A percentile compares a stretch with the other conserved stretches of the same genome.
These are phyloP conservation scores for Solanum chacoense DNA, from an alignment of 305 asterid species.

Conservation along the genomic window DNA sequence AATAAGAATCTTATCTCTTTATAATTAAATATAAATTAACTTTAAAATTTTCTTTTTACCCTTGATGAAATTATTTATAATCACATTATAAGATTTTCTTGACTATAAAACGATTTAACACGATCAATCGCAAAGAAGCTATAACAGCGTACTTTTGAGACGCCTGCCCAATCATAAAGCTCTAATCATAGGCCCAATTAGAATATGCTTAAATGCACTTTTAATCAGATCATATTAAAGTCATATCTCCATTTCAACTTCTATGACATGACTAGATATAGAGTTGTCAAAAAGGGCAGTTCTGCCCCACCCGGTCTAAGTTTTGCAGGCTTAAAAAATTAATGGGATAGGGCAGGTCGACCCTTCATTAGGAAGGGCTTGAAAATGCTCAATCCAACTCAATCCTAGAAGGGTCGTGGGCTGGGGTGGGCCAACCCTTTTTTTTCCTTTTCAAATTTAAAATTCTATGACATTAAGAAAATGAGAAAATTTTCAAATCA, in stretches of 20 bases:
- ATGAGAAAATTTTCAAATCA: too few species aligned
- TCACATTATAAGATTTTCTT: rapidly evolving
- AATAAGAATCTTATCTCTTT: not conserved
- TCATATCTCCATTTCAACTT: not conserved
- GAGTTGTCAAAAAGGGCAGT: not conserved
- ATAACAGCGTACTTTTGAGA: not conserved
- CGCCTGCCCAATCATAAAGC: not conserved
- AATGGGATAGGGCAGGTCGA: too few species aligned
- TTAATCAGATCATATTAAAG: not conserved
- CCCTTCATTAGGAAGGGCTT: not conserved
- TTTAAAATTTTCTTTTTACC: too few species aligned
- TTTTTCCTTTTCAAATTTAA: too few species aligned
- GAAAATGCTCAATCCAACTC: not conserved
- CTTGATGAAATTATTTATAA: too few species aligned
- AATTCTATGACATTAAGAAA: not conserved
- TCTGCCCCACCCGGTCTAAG: not conserved
- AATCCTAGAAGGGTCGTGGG: not conserved
- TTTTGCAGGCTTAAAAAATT: not conserved
- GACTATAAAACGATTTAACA: not conserved
- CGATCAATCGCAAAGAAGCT: not conserved
- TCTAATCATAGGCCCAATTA: not conserved
- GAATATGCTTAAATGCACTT: not conserved
- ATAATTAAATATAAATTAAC: too few species aligned
- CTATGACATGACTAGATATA: not conserved
- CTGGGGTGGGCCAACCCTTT: not conserved